These are phyloP conservation scores for Coprinopsis sp. DNA, from an alignment of 768 basidiomycete species.

Conservation along the genomic window DNA sequence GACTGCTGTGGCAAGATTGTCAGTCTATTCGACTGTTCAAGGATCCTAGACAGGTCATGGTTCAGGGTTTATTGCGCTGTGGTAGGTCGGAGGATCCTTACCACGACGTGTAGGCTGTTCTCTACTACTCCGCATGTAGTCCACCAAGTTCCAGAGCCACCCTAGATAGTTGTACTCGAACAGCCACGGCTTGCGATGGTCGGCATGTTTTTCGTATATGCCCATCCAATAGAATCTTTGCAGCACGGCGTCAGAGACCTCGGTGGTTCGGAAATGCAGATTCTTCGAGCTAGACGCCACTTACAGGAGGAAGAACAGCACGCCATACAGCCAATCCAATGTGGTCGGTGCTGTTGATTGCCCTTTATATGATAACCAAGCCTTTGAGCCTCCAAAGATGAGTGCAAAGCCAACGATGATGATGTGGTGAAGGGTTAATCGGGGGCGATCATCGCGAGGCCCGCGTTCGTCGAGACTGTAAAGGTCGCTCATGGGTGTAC, in stretches of 20 bases:
- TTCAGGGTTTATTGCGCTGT: too few species aligned
- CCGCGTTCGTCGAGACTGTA: too few species aligned
- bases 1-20: too few species aligned
- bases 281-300: slow-evolving; percentile 6
- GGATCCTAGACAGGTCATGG: too few species aligned
- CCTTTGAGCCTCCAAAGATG: slow-evolving; percentile 22
- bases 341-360: slow-evolving; percentile 24
- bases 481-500: too few species aligned
- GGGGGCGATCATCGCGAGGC: slow-evolving; percentile 12
- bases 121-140: neutral
- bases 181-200: slow-evolving; percentile 20
- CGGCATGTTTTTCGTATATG: slow-evolving; percentile 23
- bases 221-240: slow-evolving; percentile 25
- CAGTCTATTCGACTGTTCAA: too few species aligned
- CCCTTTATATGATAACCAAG: slow-evolving; percentile 21
- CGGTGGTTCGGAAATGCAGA: neutral
- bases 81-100: too few species aligned
- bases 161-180: slow-evolving; percentile 20
- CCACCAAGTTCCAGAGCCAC: neutral
- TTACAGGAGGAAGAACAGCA: slow-evolving; percentile 23
- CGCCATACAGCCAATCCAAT: slow-evolving; percentile 26
- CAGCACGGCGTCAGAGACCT: neutral
- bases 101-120: neutral
- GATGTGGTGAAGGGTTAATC: slow-evolving; percentile 21
- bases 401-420: slow-evolving; percentile 20